Base-by-base conservation (phyloP, 2,329 filamentous ascomycete genomes). In the Colletotrichum eleusines region DNA sequence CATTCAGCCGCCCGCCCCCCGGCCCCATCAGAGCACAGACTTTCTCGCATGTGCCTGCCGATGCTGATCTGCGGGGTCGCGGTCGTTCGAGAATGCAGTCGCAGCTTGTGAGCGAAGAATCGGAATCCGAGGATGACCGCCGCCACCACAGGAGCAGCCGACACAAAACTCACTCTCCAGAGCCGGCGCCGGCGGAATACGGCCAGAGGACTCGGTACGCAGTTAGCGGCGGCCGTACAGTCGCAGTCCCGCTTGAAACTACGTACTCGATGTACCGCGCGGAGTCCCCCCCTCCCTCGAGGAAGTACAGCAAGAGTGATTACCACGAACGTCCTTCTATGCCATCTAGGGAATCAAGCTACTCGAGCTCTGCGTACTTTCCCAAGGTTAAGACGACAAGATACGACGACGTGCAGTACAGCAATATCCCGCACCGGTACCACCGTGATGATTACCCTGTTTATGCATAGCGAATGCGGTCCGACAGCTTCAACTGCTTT, bases 331-430 rank as follows among this genome's bases (percentile, higher is more conserved):
- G 75, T 33, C 80, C 80, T 23, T 33, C 76, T 9, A 76, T 79
- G 76, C 74, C 77, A 1, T 48, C 64, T 14, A 80, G 79, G 53
- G 79, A 81, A 7, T 3, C 63, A 16, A 76, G 73, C 74, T 81
- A 81, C 74, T 75, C 73, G 14, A 72, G 73, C n/a, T 74, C 77
- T 18, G 54, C 66, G 31, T 63, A 67, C 23, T 74, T 75, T 44
- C 59, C 66, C 69, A 82, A 80, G 72, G 77, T 81, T 48, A 82
- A 80, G 76, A 79, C 76, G 11, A 77, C 80, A 5, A 80, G 77
- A 73, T 9, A 73, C 16, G 76, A 76, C 1, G 79, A 82, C 46
- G 75, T 81, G n/a, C 73, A 75, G 38, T 83, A 78, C 73, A 78
- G 75, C 74, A 66, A 63, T 64, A 74, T 73, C 62, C 72, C 71